Conservation (phyloP, 2,329 filamentous ascomycete species). For the Hymenoscyphus albidus region DNA sequence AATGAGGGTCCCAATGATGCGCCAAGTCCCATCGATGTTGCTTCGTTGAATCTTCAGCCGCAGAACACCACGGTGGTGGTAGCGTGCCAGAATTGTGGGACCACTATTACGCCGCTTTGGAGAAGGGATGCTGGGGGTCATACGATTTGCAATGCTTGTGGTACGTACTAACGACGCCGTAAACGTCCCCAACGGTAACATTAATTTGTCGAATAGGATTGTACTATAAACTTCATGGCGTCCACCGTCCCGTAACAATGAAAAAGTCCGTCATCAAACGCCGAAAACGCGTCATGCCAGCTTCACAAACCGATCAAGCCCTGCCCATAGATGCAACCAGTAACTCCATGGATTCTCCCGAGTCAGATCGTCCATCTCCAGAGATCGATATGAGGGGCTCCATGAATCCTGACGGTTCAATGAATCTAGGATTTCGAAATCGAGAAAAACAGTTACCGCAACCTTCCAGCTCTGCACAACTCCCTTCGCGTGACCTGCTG, state of each 20-base stretch:
- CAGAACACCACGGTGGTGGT: slow-evolving; percentile 63
- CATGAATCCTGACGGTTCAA: slow-evolving; percentile 60
- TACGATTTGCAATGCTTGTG: slow-evolving; percentile 98
- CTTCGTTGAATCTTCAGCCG: slow-evolving; percentile 42
- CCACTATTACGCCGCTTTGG: slow-evolving; percentile 95
- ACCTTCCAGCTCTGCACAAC: slow-evolving; percentile 17
- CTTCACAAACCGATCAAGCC: slow-evolving; percentile 45
- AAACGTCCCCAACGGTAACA: neutral
- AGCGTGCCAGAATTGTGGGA: slow-evolving; percentile 94
- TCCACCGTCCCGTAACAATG: slow-evolving; percentile 94
- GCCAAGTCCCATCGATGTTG: slow-evolving; percentile 47
- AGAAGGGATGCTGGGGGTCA: slow-evolving; percentile 89
- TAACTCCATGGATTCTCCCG: slow-evolving; percentile 32
- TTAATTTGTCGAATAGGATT: slow-evolving; percentile 55
- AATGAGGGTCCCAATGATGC: slow-evolving; percentile 31
- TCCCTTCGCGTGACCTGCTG: slow-evolving; percentile 44
- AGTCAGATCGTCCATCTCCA: slow-evolving; percentile 33
- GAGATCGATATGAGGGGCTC: slow-evolving; percentile 43
- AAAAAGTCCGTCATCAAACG: slow-evolving; percentile 97
- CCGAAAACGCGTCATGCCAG: slow-evolving; percentile 89
- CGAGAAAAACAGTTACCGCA: slow-evolving; percentile 38
- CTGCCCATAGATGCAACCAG: slow-evolving; percentile 46
- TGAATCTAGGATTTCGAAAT: slow-evolving; percentile 57
- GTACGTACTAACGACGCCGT: slow-evolving; percentile 51
- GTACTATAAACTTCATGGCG: slow-evolving; percentile 90